Percentiles rank a stretch among this genome's conserved stretches.
phyloP scores from a whole-genome alignment of 2,329 filamentous ascomycete genomes.

The Calonectria henricotiae region DNA sequence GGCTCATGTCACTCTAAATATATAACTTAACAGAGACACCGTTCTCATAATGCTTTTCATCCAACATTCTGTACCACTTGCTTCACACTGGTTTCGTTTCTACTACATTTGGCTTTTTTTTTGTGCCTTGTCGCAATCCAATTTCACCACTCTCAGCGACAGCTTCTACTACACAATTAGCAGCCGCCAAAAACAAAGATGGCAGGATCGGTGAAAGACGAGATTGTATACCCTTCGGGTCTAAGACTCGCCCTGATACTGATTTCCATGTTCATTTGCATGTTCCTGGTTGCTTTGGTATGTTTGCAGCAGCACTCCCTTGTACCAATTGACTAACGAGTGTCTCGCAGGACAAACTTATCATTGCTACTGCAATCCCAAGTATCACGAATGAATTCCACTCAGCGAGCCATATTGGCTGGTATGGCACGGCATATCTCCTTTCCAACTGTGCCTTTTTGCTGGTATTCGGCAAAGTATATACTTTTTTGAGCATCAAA shows the following conservation, averaged over 20 bases:
- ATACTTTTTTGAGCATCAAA: conserved; percentile 54
- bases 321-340: neutral
- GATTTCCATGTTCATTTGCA: conserved; percentile 17
- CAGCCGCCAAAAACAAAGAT: neutral
- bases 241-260: neutral
- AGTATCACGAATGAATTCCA: conserved; percentile 65
- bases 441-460: conserved; percentile 57
- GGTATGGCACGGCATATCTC: conserved; percentile 70
- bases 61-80: neutral
- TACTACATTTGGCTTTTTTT: neutral
- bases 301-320: neutral
- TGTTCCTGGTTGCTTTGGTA: conserved; percentile 11
- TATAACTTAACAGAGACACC: conserved; percentile 5
- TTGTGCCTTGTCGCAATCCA: neutral
- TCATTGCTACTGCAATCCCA: conserved; percentile 68
- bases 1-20: neutral
- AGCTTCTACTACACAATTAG: neutral
- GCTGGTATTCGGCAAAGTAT: conserved; percentile 58
- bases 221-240: conserved; percentile 9
- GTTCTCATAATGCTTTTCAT: neutral
- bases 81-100: conserved; percentile 1
- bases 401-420: conserved; percentile 64
- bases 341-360: conserved; percentile 53
- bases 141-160: neutral
- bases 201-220: neutral